These are phyloP conservation scores for Tephrocybe rancida DNA, from an alignment of 768 basidiomycete species.

Conservation along the genomic window DNA sequence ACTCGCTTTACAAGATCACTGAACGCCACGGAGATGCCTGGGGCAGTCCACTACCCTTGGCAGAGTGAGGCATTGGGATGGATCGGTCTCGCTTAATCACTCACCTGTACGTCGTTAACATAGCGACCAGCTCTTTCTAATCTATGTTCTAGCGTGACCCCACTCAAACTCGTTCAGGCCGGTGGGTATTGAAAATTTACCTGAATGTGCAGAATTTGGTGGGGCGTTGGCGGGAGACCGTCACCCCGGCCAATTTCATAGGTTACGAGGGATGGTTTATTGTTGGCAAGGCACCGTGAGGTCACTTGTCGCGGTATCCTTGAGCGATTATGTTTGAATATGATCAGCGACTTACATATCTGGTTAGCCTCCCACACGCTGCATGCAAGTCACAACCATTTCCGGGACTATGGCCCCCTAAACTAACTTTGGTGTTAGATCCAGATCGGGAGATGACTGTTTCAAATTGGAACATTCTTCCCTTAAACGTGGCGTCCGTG, in stretches of 20 bases:
- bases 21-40: slow-evolving; percentile 48
- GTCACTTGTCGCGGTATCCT: too few relatives aligned
- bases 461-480: slow-evolving; percentile 16
- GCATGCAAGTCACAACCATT: slow-evolving; percentile 11
- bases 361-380: slow-evolving; percentile 1
- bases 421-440: slow-evolving; percentile 10
- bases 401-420: slow-evolving; percentile 19
- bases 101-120: slow-evolving; percentile 38
- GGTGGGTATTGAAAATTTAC: slow-evolving; percentile 57
- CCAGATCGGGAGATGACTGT: slow-evolving; percentile 21
- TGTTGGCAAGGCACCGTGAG: slow-evolving; percentile 30
- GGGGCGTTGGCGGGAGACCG: slow-evolving; percentile 57
- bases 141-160: slow-evolving; percentile 31
- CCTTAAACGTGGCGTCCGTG: slow-evolving; percentile 17
- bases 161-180: slow-evolving; percentile 32
- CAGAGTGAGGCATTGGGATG: slow-evolving; percentile 55
- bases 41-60: slow-evolving; percentile 50
- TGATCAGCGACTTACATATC: background rate
- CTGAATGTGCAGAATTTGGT: slow-evolving; percentile 50
- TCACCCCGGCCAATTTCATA: slow-evolving; percentile 35
- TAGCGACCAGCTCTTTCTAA: background rate
- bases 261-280: slow-evolving; percentile 56
- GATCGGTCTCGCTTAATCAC: slow-evolving; percentile 46
- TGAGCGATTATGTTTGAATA: too few relatives aligned
- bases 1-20: slow-evolving; percentile 35